Conservation (phyloP, 305 asterid species). For the Nicotiana rustica region DNA sequence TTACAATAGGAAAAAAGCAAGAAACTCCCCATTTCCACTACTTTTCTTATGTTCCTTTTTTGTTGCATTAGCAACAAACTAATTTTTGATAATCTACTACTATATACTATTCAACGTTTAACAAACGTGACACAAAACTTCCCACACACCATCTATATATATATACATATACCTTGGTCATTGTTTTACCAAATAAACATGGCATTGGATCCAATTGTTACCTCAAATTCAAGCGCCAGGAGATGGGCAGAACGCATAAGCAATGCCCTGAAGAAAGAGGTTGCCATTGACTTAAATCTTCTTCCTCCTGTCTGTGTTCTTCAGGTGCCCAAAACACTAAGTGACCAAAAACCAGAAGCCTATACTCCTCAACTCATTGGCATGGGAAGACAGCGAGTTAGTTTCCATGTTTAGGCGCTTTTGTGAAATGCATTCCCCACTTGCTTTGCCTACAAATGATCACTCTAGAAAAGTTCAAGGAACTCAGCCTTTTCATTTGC, state of each 20-base stretch:
- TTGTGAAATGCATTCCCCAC: constrained; percentile 49
- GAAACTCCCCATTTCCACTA: neutral
- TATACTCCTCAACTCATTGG: constrained; percentile 58
- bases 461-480: neutral
- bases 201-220: constrained; percentile 29
- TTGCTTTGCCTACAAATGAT: constrained; percentile 36
- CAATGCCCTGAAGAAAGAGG: constrained; percentile 44
- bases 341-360: constrained; percentile 50
- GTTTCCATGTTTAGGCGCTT: constrained; percentile 34
- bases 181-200: neutral
- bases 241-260: constrained; percentile 55
- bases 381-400: constrained; percentile 43
- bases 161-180: neutral
- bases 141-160: neutral
- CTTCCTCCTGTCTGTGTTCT: constrained; percentile 48
- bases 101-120: neutral
- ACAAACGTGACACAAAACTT: neutral
- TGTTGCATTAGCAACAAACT: neutral
- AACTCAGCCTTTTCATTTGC: constrained; percentile 43
- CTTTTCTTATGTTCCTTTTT: neutral
- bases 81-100: neutral
- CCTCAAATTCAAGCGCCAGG: constrained; percentile 39
- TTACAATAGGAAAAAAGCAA: neutral
- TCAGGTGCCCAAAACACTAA: constrained; percentile 44
- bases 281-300: constrained; percentile 40